phyloP scores from a whole-genome alignment of 306 rosid genomes.

The Crotalaria pallida region DNA sequence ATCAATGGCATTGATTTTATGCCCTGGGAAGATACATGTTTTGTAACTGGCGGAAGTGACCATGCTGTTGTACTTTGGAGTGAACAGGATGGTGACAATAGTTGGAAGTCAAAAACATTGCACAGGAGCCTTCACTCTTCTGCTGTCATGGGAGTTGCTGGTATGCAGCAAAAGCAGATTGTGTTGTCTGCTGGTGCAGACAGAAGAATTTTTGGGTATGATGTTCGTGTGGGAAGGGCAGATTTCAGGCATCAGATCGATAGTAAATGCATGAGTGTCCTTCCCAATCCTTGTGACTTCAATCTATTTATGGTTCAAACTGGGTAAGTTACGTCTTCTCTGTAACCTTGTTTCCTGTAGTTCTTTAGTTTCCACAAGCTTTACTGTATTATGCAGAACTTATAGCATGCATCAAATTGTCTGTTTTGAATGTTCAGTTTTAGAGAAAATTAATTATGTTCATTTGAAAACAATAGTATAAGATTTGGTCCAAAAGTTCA shows the following conservation, averaged over 20 bases:
- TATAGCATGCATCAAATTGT: not conserved
- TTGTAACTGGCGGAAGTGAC: conserved; percentile 91
- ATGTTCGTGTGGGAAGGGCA: conserved; percentile 55
- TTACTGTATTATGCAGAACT: not conserved
- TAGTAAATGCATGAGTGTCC: conserved; percentile 94
- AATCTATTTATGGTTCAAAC: conserved; percentile 97
- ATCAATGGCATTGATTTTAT: conserved; percentile 74
- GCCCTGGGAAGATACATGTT: conserved; percentile 76
- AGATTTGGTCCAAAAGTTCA: not conserved
- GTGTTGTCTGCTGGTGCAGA: conserved; percentile 94
- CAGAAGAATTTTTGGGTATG: conserved; percentile 75
- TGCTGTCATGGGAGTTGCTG: conserved; percentile 98
- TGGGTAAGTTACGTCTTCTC: conserved; percentile 46
- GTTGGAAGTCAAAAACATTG: conserved; percentile 86
- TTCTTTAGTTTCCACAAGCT: conserved; percentile 1
- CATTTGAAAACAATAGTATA: conserved; percentile 5
- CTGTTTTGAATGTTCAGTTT: not conserved
- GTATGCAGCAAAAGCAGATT: conserved; percentile 76
- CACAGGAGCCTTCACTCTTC: conserved; percentile 79
- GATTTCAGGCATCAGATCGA: conserved; percentile 85
- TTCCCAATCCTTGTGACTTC: conserved; percentile 89
- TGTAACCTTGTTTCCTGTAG: not conserved
- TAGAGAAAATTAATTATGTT: not conserved
- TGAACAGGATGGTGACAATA: conserved; percentile 50
- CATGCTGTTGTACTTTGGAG: conserved; percentile 88